Percentiles rank a stretch among this genome's conserved stretches.
Evolutionary conservation across 176 grass and related monocot genomes (phyloP).

Genomic region (Elymus sibiricus): DNA sequence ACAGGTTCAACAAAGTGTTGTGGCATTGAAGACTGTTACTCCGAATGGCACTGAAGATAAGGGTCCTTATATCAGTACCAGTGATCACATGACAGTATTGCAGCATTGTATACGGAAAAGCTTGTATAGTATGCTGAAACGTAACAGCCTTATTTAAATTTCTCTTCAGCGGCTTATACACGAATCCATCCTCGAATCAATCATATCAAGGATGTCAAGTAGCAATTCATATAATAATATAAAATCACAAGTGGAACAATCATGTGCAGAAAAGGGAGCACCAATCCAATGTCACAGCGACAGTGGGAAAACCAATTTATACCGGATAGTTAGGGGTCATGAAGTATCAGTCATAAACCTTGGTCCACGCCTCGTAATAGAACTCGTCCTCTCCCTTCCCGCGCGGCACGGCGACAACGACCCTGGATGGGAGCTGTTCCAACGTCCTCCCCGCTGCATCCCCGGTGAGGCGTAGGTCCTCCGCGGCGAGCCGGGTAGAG

Average conservation of each 20-base stretch:
- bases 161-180: neutral
- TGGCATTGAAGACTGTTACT: neutral
- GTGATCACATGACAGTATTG: neutral
- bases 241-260: neutral
- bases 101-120: neutral
- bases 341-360: slow-evolving; percentile 32
- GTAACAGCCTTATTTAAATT: neutral
- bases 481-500: slow-evolving; percentile 16
- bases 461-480: slow-evolving; percentile 52
- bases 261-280: neutral
- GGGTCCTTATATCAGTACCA: neutral
- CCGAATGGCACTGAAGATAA: neutral
- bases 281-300: neutral
- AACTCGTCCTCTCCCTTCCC: slow-evolving; percentile 66
- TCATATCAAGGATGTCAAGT: neutral
- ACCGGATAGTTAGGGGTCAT: neutral
- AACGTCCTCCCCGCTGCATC: slow-evolving; percentile 45
- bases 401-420: slow-evolving; percentile 56
- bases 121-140: neutral
- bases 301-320: neutral
- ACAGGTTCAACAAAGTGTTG: no score
- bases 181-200: neutral
- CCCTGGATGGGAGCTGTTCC: slow-evolving; percentile 67
- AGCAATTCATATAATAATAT: neutral
- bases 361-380: slow-evolving; percentile 54